Evolutionary conservation across 495 filamentous ascomycete species (phyloP), one percentile per base, ranked within the genome.

Genomic region (Xylaria venustula): DNA sequence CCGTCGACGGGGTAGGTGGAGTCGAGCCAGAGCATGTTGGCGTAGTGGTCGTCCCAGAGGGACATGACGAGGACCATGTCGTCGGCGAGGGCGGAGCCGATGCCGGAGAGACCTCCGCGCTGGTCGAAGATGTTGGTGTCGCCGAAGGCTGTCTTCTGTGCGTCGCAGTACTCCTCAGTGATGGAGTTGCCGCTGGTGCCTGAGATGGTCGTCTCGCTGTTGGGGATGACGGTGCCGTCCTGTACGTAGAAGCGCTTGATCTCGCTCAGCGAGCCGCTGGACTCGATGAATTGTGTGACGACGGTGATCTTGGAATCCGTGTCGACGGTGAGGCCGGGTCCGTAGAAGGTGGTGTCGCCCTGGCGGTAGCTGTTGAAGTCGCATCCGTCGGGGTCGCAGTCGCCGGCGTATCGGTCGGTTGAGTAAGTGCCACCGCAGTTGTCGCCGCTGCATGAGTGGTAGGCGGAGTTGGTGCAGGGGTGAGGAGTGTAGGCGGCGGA

Each of bases 11-110:
- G 87, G 78, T 83, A 88, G 70, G 77, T 80, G 11, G 84, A 85
- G 77, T 92, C 90, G 59, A 93, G 83, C 90, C 90, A 93, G 62
- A 89, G 79, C 89, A 92, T 93, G 77, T 90, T 83, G 73, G 80
- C 75, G 60, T 78, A 73, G 72, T 90, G 83, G 76, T 91, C 89
- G 69, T 90, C 87, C 89, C 89, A 92, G 67, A 91, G 65, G 62
- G 82, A 86, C 82, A 91, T 81, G 67, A 89, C 87, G 14, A 90
- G 79, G 42, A 89, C 88, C 87, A 90, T 89, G 56, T 80, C 81
- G 19, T 74, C 56, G 3, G 70, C 73, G 20, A 90, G 68, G n/a
- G 80, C 85, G 19, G 76, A 69, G 36, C 85, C 78, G 83, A 92
- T 88, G 44, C 73, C 72, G 11, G 61, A 60, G 54, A 89, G 66